Percentiles rank a stretch among this genome's conserved stretches.
Conservation (phyloP, 495 filamentous ascomycete genomes). For the Aspergillus avenaceus region DNA sequence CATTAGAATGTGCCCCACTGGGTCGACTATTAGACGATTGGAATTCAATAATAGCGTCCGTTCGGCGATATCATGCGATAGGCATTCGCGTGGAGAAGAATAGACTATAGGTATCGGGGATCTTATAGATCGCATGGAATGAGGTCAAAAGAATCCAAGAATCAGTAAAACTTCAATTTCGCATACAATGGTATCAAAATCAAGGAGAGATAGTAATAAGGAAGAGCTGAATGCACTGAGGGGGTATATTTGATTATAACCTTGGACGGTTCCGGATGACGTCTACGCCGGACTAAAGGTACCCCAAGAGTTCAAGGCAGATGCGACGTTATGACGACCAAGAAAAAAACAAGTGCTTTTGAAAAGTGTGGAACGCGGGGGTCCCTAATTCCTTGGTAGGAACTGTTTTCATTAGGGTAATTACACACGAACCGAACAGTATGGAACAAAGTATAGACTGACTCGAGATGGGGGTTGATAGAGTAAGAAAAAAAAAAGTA, state of each 20-base stretch:
- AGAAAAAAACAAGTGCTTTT: slow-evolving; percentile 2
- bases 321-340: slow-evolving; percentile 24
- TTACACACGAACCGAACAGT: no score
- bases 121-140: neutral
- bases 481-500: neutral
- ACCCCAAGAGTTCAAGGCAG: neutral
- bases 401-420: no score
- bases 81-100: neutral
- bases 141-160: neutral
- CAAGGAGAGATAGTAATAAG: neutral
- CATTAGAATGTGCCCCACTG: slow-evolving; percentile 1
- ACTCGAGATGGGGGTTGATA: neutral
- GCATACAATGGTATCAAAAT: no score
- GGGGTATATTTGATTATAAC: neutral
- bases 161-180: no score
- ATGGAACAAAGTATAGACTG: no score
- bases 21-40: neutral
- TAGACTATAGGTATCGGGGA: no score
- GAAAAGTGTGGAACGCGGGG: slow-evolving; percentile 12
- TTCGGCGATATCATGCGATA: neutral
- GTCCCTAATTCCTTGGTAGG: no score
- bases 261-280: slow-evolving; percentile 22
- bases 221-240: slow-evolving; percentile 3
- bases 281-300: slow-evolving; percentile 16
- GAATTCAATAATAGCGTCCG: neutral